A percentile compares a stretch with the other conserved stretches of the same genome.
phyloP scores from a whole-genome alignment of 176 grass and related monocot species.

The Oryza brachyantha region DNA sequence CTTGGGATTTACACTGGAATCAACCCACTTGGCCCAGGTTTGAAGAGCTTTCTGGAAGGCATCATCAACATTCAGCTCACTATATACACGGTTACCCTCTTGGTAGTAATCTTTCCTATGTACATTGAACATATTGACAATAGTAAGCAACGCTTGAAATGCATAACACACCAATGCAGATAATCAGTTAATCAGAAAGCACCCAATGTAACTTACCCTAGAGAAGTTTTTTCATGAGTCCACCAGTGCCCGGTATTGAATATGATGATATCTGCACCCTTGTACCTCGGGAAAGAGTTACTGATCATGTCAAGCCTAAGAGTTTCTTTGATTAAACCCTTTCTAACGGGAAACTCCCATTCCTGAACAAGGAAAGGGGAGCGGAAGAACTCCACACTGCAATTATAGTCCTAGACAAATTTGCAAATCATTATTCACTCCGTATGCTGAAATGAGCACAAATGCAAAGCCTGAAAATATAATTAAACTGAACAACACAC shows the following conservation, averaged over 20 bases:
- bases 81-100: slow-evolving; percentile 66
- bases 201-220: slow-evolving; percentile 54
- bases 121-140: slow-evolving; percentile 13
- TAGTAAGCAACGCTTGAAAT: slow-evolving; percentile 14
- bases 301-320: slow-evolving; percentile 79
- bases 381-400: slow-evolving; percentile 80
- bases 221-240: slow-evolving; percentile 90
- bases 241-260: slow-evolving; percentile 99
- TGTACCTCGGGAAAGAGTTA: slow-evolving; percentile 43
- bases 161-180: background rate
- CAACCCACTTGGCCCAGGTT: slow-evolving; percentile 87
- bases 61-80: slow-evolving; percentile 68
- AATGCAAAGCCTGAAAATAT: background rate
- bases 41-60: slow-evolving; percentile 74
- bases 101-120: slow-evolving; percentile 86
- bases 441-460: slow-evolving; percentile 15
- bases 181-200: slow-evolving; percentile 11
- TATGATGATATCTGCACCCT: slow-evolving; percentile 73
- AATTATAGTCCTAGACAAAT: slow-evolving; percentile 75
- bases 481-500: slow-evolving; percentile 11
- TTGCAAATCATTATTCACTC: slow-evolving; percentile 24
- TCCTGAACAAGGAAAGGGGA: slow-evolving; percentile 88
- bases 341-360: slow-evolving; percentile 43
- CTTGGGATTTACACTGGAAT: slow-evolving; percentile 58
- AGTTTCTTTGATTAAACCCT: slow-evolving; percentile 63